These are phyloP conservation scores for Mantamonas sphyraenae DNA, from an alignment of 78 protist species.

Conservation along the genomic window DNA sequence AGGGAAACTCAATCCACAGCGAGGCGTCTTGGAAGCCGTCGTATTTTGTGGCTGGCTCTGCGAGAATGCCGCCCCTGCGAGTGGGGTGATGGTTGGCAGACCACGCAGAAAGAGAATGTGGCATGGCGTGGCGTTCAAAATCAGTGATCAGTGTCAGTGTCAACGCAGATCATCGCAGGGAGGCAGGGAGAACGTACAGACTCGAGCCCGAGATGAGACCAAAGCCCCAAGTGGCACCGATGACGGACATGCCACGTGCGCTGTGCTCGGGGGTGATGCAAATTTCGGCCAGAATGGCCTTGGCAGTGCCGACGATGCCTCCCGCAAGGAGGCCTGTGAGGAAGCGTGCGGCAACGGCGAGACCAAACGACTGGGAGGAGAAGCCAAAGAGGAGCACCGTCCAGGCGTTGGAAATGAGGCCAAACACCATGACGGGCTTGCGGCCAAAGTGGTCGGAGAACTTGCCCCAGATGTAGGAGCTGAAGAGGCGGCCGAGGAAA, in stretches of 20 bases:
- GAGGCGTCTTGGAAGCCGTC: neutral
- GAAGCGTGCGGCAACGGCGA: neutral
- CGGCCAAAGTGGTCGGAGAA: neutral
- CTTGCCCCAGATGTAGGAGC: neutral
- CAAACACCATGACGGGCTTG: neutral
- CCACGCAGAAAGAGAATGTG: no score
- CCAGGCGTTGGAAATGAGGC: neutral
- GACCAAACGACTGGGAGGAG: neutral
- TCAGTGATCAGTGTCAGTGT: no score
- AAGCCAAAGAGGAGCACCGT: neutral
- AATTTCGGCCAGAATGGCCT: neutral
- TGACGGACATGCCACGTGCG: neutral
- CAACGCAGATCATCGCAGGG: no score
- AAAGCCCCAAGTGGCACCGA: neutral
- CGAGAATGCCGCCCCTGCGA: neutral
- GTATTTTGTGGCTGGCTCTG: neutral
- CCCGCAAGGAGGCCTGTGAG: neutral
- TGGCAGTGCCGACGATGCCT: neutral
- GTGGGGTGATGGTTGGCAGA: no score
- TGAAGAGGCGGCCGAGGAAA: neutral
- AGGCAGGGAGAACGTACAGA: no score
- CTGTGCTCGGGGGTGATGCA: neutral
- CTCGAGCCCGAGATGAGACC: neutral
- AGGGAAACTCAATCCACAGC: neutral
- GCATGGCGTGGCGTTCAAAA: no score